A percentile compares a stretch with the other conserved stretches of the same genome.
Evolutionary conservation across 2,329 filamentous ascomycete genomes (phyloP).

Genomic region (Alternaria arbusti): DNA sequence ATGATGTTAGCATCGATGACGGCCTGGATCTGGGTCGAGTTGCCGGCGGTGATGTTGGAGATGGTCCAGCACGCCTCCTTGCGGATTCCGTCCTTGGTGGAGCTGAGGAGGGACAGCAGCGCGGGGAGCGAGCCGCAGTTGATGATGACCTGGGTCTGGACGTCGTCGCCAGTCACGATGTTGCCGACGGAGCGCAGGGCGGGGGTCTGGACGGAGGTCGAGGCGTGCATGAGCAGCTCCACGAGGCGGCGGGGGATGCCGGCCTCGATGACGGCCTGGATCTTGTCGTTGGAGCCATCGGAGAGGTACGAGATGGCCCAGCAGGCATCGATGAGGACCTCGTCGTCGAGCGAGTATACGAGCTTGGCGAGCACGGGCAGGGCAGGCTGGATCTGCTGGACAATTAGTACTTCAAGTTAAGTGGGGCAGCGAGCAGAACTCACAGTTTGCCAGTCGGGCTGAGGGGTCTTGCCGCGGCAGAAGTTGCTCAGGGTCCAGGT

Average conservation of each 20-base stretch:
- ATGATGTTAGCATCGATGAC: constrained; percentile 98
- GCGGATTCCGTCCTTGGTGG: constrained; percentile 96
- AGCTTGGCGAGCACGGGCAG: constrained; percentile 95
- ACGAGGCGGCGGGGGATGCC: constrained; percentile 96
- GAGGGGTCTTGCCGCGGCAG: constrained; percentile 98
- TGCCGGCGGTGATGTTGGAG: constrained; percentile 97
- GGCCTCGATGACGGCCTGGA: constrained; percentile 97
- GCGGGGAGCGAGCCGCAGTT: constrained; percentile 95
- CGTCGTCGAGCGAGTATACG: constrained; percentile 97
- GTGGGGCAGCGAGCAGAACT: constrained; percentile 48
- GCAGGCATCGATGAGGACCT: constrained; percentile 98
- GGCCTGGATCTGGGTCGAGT: constrained; percentile 95
- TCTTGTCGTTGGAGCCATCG: constrained; percentile 98
- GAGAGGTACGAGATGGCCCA: constrained; percentile 99
- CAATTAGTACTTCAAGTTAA: constrained; percentile 6
- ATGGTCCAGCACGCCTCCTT: constrained; percentile 99
- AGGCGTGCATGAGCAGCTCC: constrained; percentile 96
- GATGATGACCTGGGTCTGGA: constrained; percentile 99
- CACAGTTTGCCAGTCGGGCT: constrained; percentile 97
- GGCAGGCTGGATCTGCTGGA: constrained; percentile 81
- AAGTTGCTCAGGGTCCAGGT: constrained; percentile 99
- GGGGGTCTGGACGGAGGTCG: constrained; percentile 96
- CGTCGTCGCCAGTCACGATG: constrained; percentile 97
- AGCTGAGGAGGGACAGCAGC: constrained; percentile 91
- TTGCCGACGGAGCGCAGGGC: constrained; percentile 97